These are phyloP conservation scores for Kokia cookei DNA, from an alignment of 441 rosid genomes.

Conservation along the genomic window DNA sequence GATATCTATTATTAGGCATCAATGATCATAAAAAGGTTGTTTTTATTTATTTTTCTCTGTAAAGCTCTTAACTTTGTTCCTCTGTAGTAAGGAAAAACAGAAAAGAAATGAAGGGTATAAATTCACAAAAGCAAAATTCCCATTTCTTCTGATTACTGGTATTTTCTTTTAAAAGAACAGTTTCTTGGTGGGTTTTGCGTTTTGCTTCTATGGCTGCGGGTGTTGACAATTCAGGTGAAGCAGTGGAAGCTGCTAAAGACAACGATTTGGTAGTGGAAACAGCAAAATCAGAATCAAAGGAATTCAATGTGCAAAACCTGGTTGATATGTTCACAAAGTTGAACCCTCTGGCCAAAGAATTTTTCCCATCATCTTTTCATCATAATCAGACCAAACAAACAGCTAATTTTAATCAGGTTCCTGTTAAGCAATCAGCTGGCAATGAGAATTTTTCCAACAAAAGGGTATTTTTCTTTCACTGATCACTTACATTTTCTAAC, in stretches of 20 bases:
- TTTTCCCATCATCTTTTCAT: slow-evolving; percentile 59
- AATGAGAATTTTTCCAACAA: slow-evolving; percentile 21
- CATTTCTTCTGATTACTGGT: neutral
- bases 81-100: neutral
- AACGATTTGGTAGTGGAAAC: slow-evolving; percentile 9
- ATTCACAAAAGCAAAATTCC: neutral
- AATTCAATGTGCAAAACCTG: slow-evolving; percentile 61
- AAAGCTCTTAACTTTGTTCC: slow-evolving; percentile 11
- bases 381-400: slow-evolving; percentile 16
- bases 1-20: slow-evolving; percentile 17
- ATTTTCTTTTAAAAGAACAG: neutral
- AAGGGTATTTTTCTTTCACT: slow-evolving; percentile 33
- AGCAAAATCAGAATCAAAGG: slow-evolving; percentile 36
- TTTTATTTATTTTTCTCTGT: neutral
- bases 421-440: slow-evolving; percentile 16
- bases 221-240: slow-evolving; percentile 46
- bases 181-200: slow-evolving; percentile 6
- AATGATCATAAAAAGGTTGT: slow-evolving; percentile 2
- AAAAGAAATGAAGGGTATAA: neutral
- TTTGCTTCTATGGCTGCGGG: slow-evolving; percentile 59
- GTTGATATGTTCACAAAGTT: slow-evolving; percentile 77
- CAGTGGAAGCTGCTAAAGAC: slow-evolving; percentile 14
- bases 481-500: neutral
- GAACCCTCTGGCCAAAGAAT: slow-evolving; percentile 84
- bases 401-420: slow-evolving; percentile 15